phyloP scores from a whole-genome alignment of 2,329 filamentous ascomycete genomes.

The Teratosphaeria pseudoeucalypti region DNA sequence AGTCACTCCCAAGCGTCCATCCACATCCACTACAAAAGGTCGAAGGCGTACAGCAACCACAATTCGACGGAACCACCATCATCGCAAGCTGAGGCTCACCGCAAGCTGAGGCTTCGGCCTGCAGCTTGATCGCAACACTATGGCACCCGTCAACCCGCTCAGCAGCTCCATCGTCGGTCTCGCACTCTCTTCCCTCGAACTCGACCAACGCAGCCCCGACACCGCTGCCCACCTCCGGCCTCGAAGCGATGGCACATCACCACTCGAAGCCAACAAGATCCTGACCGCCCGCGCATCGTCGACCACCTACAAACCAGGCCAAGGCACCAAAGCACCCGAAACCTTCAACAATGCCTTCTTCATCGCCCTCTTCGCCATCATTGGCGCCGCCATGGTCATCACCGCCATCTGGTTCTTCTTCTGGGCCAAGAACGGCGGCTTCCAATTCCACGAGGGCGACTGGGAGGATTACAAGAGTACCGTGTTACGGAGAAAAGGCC shows the following conservation, averaged over 20 bases:
- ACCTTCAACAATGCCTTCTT: slow-evolving; percentile 48
- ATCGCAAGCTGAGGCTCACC: slow-evolving; percentile 14
- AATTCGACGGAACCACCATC: not conserved
- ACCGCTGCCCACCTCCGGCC: not conserved
- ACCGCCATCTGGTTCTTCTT: slow-evolving; percentile 95
- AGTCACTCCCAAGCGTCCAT: not conserved
- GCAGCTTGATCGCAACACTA: slow-evolving; percentile 5
- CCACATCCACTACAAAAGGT: not conserved
- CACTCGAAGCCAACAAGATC: not conserved
- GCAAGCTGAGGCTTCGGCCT: slow-evolving; percentile 22
- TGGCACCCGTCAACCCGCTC: not conserved
- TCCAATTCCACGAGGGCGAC: slow-evolving; percentile 72
- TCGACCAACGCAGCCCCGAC: slow-evolving; percentile 14
- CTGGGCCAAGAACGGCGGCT: slow-evolving; percentile 93
- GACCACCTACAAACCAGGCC: slow-evolving; percentile 9
- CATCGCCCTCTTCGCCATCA: slow-evolving; percentile 75
- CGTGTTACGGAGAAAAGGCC: slow-evolving; percentile 76
- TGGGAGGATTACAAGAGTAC: slow-evolving; percentile 99
- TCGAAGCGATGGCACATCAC: not conserved
- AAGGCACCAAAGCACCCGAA: slow-evolving; percentile 27
- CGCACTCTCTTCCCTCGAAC: slow-evolving; percentile 18
- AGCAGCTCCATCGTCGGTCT: slow-evolving; percentile 18
- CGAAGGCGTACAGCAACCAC: not conserved
- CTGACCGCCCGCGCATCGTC: not conserved
- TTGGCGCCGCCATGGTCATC: slow-evolving; percentile 66